Conservation (phyloP, 1,139 yeast species). For the Debaryomyces subglobosus region DNA sequence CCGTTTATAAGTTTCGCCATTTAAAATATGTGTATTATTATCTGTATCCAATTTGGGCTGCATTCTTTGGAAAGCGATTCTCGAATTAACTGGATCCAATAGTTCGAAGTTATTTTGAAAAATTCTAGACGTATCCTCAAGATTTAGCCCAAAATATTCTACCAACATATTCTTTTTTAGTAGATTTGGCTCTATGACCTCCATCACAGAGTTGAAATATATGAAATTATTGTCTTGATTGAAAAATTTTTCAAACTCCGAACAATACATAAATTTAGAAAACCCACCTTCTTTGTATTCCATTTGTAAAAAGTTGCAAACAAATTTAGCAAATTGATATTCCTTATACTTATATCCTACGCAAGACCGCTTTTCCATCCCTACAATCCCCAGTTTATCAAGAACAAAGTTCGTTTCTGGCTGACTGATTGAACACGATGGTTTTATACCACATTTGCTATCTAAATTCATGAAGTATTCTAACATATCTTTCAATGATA, state of each 20-base stretch:
- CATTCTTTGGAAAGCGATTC: slow-evolving; percentile 14
- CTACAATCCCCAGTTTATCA: slow-evolving; percentile 1
- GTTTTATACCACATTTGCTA: slow-evolving; percentile 14
- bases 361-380: neutral
- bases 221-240: slow-evolving; percentile 19
- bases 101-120: slow-evolving; percentile 12
- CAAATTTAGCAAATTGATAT: slow-evolving; percentile 16
- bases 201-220: slow-evolving; percentile 19
- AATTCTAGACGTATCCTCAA: neutral
- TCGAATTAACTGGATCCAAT: slow-evolving; percentile 12
- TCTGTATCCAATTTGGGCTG: slow-evolving; percentile 7
- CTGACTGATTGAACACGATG: slow-evolving; percentile 15
- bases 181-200: slow-evolving; percentile 6
- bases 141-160: slow-evolving; percentile 7
- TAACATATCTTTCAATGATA: slow-evolving; percentile 15
- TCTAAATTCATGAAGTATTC: slow-evolving; percentile 16
- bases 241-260: slow-evolving; percentile 16
- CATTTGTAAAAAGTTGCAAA: slow-evolving; percentile 15
- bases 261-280: slow-evolving; percentile 13
- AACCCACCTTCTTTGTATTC: slow-evolving; percentile 7
- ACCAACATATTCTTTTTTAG: slow-evolving; percentile 2
- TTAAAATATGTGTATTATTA: neutral
- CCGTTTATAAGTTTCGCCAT: neutral
- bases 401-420: slow-evolving; percentile 9
- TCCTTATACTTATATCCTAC: slow-evolving; percentile 9